phyloP scores from a whole-genome alignment of 2,329 filamentous ascomycete genomes.

The Monosporascus sp. region DNA sequence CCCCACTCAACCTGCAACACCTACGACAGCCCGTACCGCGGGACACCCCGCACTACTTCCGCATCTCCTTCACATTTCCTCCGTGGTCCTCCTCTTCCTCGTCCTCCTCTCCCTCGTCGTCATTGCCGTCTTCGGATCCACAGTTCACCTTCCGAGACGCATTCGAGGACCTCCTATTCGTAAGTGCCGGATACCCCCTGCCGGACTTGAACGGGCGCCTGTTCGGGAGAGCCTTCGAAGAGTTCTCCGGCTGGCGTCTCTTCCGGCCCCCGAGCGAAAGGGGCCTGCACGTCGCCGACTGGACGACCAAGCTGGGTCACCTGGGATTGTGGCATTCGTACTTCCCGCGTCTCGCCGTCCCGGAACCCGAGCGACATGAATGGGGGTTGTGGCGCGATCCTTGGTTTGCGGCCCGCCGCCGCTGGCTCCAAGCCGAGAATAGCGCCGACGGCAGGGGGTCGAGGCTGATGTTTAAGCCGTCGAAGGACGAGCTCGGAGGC shows the following conservation, averaged over 20 bases:
- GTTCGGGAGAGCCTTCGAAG: constrained; percentile 6
- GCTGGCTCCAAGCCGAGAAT: background rate
- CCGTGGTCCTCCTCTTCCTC: background rate
- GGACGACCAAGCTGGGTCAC: constrained; percentile 33
- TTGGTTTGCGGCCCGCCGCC: background rate
- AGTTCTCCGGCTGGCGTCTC: constrained; percentile 16
- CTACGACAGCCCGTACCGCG: constrained; percentile 42
- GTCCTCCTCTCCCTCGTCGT: constrained; percentile 7
- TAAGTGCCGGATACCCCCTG: constrained; percentile 36
- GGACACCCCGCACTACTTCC: constrained; percentile 28
- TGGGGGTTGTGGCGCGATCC: background rate
- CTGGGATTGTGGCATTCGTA: constrained; percentile 32
- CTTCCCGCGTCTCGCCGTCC: constrained; percentile 14
- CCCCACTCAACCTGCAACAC: constrained; percentile 37
- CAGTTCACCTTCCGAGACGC: constrained; percentile 50
- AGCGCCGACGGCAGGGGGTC: background rate
- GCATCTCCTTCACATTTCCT: background rate
- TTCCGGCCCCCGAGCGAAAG: background rate
- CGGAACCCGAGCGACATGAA: no score
- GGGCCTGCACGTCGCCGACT: constrained; percentile 37
- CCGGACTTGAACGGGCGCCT: constrained; percentile 29
- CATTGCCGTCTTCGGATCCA: background rate
- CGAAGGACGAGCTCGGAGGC: background rate
- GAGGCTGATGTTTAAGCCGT: background rate
- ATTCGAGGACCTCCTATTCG: constrained; percentile 51